Conservation (phyloP, 495 filamentous ascomycete species). For the Penicillium salamii region DNA sequence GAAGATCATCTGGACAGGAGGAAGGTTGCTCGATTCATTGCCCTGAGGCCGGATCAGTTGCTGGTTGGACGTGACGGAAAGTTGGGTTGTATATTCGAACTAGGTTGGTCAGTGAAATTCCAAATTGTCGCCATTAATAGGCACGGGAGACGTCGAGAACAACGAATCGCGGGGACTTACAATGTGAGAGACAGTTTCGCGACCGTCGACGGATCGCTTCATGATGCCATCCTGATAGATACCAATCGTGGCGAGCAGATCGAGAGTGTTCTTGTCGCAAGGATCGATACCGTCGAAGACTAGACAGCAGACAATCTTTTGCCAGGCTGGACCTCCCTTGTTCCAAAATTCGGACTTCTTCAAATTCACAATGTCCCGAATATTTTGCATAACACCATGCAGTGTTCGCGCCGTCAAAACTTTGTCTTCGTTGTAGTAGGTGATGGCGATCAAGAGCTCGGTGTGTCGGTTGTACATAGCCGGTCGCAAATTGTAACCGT, state of each 20-base stretch:
- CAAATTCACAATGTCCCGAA: slow-evolving; percentile 94
- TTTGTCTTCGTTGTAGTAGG: slow-evolving; percentile 99
- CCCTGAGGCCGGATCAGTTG: slow-evolving; percentile 90
- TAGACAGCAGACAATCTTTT: slow-evolving; percentile 94
- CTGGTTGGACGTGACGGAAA: slow-evolving; percentile 94
- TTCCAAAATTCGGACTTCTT: slow-evolving; percentile 99
- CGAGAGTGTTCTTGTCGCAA: slow-evolving; percentile 92
- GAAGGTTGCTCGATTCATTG: slow-evolving; percentile 77
- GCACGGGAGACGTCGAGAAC: too few species aligned
- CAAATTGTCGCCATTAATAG: too few species aligned
- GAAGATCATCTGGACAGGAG: slow-evolving; percentile 97
- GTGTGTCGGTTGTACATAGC: slow-evolving; percentile 99
- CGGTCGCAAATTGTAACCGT: slow-evolving; percentile 95
- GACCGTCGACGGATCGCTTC: slow-evolving; percentile 96
- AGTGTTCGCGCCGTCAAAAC: slow-evolving; percentile 85
- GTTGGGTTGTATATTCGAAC: slow-evolving; percentile 98
- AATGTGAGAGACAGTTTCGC: slow-evolving; percentile 92
- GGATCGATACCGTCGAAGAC: slow-evolving; percentile 98
- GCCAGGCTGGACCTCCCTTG: slow-evolving; percentile 96
- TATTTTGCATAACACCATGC: slow-evolving; percentile 97
- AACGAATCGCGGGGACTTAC: slow-evolving; percentile 35
- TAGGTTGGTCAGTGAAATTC: slow-evolving; percentile 25
- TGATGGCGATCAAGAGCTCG: slow-evolving; percentile 94
- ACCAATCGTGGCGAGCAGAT: slow-evolving; percentile 90
- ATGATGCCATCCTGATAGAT: slow-evolving; percentile 97